phyloP scores from a whole-genome alignment of 208 protist genomes.

The Trypanosoma platydactyli region DNA sequence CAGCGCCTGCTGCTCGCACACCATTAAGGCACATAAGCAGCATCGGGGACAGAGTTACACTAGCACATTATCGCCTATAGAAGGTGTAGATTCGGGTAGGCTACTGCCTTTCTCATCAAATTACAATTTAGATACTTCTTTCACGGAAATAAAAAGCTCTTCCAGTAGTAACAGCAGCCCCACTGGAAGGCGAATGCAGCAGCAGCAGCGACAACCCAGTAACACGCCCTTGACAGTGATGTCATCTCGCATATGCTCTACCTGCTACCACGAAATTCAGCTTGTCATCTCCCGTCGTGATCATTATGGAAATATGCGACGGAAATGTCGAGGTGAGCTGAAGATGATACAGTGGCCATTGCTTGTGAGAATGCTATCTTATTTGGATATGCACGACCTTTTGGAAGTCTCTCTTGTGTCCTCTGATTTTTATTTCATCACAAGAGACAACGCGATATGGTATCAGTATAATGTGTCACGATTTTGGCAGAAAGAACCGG shows the following conservation, averaged over 20 bases:
- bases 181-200: neutral
- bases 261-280: slow-evolving; percentile 83
- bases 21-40: slow-evolving; percentile 17
- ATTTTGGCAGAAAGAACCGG: slow-evolving; percentile 43
- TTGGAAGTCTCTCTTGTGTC: slow-evolving; percentile 57
- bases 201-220: neutral
- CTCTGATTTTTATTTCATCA: slow-evolving; percentile 88
- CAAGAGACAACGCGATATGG: slow-evolving; percentile 85
- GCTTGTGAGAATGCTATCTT: slow-evolving; percentile 74
- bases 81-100: neutral
- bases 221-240: neutral
- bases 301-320: slow-evolving; percentile 58
- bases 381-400: slow-evolving; percentile 56
- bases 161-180: no score
- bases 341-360: slow-evolving; percentile 82
- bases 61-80: neutral
- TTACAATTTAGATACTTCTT: no score
- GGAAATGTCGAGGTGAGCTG: slow-evolving; percentile 78
- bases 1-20: slow-evolving; percentile 64
- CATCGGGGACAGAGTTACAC: no score
- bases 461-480: slow-evolving; percentile 83
- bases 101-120: no score
- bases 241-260: slow-evolving; percentile 44
- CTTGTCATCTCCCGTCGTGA: slow-evolving; percentile 74
- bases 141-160: no score